These are phyloP conservation scores for Grammothele lineata DNA, from an alignment of 768 basidiomycete species.

Conservation along the genomic window DNA sequence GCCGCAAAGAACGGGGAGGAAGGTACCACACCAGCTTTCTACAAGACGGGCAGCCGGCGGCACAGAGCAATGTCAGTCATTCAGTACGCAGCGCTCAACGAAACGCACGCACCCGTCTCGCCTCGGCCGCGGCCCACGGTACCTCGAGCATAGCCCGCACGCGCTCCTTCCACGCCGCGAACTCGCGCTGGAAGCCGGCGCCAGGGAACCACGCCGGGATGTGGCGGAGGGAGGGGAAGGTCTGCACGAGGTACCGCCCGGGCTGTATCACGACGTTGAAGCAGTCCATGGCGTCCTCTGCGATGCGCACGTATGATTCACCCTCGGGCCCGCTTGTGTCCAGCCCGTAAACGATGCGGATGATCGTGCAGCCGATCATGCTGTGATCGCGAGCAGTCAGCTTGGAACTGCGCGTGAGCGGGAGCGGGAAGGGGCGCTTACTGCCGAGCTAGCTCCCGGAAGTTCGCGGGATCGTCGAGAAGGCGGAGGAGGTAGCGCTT, in stretches of 20 bases:
- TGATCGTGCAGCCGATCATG: conserved; percentile 15
- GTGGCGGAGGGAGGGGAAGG: conserved; percentile 5
- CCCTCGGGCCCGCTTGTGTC: conserved; percentile 7
- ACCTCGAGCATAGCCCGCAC: conserved; percentile 4
- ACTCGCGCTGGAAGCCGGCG: conserved; percentile 14
- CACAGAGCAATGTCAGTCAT: too few relatives aligned
- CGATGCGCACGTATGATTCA: conserved; percentile 5
- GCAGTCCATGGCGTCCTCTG: neutral
- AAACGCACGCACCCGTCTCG: too few relatives aligned
- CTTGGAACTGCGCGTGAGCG: too few relatives aligned
- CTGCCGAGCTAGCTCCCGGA: neutral
- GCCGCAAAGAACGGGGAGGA: too few relatives aligned
- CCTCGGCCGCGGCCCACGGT: conserved; percentile 9
- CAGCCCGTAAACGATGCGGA: conserved; percentile 20
- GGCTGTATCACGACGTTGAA: neutral
- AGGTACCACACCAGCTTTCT: too few relatives aligned
- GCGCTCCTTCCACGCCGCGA: conserved; percentile 1
- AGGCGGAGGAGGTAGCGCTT: neutral
- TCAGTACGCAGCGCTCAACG: too few relatives aligned
- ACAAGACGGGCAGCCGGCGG: too few relatives aligned
- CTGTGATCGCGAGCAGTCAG: too few relatives aligned
- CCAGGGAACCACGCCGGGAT: conserved; percentile 19
- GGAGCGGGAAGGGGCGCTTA: too few relatives aligned
- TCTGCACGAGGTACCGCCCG: neutral
- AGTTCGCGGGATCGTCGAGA: neutral